A percentile compares a stretch with the other conserved stretches of the same genome.
phyloP scores from a whole-genome alignment of 352 stramenopile species.

The Aphanomyces invadans region DNA sequence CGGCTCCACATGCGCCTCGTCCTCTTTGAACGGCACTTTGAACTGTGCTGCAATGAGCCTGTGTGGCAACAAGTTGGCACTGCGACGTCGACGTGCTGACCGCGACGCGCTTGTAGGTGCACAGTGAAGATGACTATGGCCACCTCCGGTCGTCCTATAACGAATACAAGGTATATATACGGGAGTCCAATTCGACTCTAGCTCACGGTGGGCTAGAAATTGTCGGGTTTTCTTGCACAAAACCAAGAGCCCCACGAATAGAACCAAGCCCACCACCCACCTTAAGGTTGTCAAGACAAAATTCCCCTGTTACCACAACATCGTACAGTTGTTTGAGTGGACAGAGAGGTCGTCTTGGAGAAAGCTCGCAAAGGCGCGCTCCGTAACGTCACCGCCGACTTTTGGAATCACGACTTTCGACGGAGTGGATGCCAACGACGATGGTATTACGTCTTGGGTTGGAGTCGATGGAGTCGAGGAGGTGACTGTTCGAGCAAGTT shows the following conservation, averaged over 20 bases:
- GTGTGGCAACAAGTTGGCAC: too few relatives aligned
- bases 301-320: too few relatives aligned
- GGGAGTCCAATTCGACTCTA: background rate
- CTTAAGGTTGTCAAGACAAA: too few relatives aligned
- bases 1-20: slow-evolving; percentile 1
- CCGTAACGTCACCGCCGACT: too few relatives aligned
- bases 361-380: too few relatives aligned
- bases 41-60: background rate
- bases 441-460: too few relatives aligned
- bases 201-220: background rate
- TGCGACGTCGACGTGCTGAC: too few relatives aligned
- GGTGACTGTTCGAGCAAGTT: background rate
- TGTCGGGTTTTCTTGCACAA: background rate
- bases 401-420: too few relatives aligned
- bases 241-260: background rate
- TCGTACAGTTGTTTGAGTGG: too few relatives aligned
- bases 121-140: slow-evolving; percentile 20
- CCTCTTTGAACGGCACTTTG: slow-evolving; percentile 13
- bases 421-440: too few relatives aligned
- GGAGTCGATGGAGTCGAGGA: background rate
- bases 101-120: background rate
- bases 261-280: too few relatives aligned
- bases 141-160: background rate
- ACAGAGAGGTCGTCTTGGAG: too few relatives aligned
- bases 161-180: slow-evolving; percentile 3